Percentiles rank a stretch among this genome's conserved stretches.
Evolutionary conservation across 257 asterid genomes (phyloP).

Genomic region (Solanum stenotomum): DNA sequence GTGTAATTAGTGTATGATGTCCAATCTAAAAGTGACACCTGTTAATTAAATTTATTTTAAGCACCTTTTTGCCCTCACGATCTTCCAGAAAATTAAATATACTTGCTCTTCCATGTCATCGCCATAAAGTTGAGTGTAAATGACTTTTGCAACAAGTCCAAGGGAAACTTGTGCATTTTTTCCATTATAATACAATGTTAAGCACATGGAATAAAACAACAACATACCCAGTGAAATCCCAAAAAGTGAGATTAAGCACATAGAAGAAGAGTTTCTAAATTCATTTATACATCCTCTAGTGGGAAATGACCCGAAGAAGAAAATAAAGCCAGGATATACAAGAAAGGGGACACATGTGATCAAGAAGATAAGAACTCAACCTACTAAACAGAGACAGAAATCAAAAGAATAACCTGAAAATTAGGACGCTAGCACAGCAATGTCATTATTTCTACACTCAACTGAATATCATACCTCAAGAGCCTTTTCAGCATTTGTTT

Average conservation of each 20-base stretch:
- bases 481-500: conserved; percentile 98
- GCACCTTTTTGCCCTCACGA: not conserved
- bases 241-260: not conserved
- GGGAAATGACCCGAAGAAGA: not conserved
- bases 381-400: not conserved
- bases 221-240: not conserved
- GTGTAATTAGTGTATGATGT: not conserved
- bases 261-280: not conserved
- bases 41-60: not conserved
- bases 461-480: conserved; percentile 64
- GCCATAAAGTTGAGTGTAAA: not conserved
- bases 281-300: not conserved
- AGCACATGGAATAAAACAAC: not conserved
- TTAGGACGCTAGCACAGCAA: not conserved
- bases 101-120: not conserved
- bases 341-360: not conserved
- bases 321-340: not conserved
- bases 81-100: not conserved
- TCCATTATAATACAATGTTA: not conserved
- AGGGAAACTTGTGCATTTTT: not conserved
- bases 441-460: not conserved
- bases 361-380: not conserved
- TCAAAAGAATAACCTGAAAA: not conserved
- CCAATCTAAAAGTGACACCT: not conserved
- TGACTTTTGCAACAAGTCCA: not conserved